Base-by-base conservation (phyloP, 768 basidiomycete genomes). In the Tricholoma sp. region DNA sequence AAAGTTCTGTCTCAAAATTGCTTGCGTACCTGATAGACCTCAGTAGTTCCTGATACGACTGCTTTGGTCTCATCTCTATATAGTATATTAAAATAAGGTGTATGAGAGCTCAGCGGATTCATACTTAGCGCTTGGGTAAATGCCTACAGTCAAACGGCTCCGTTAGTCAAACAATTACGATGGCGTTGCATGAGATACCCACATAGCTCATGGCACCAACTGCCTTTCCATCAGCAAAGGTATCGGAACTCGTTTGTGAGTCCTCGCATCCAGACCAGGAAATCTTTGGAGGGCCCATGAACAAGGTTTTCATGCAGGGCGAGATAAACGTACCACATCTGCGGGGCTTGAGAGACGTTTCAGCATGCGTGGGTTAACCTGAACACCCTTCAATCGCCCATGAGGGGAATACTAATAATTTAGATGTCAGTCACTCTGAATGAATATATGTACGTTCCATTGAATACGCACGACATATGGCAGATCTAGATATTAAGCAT, bases 191-290 rank as follows among this genome's bases (percentile, higher is more conserved):
- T 31, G 18, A 56, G 44, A n/a, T 6, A 72, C 86, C 50, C 65
- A 89, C 88, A 70, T 86, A 78, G 68, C 87, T 89, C 85, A 91
- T 91, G 3, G 89, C 89, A 2, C 89, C 89, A 6, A 87, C 84
- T 0, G 88, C 85, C 4, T 80, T 73, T 18, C 85, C 86, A 20
- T 75, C 76, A 28, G 79, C 73, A 51, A 81, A 80, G 1, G 87
- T 87, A 64, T 90, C 89, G 0, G 86, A 84, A 64, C 88, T 90
- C 0, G 81, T 89, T 68, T 89, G 81, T 33, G 77, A 77, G 66
- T 91, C 89, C 52, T 81, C 76, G 63, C 88, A 89, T 18, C 81
- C 87, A 15, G 87, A 83, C 68, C 83, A 88, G 1, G 84, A 86
- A 52, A 91, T 85, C 83, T 88, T 34, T 39, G 44, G 8, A 8